Base-by-base conservation (phyloP, 164 flowering plant species). In the Cinnamomum micranthum region DNA sequence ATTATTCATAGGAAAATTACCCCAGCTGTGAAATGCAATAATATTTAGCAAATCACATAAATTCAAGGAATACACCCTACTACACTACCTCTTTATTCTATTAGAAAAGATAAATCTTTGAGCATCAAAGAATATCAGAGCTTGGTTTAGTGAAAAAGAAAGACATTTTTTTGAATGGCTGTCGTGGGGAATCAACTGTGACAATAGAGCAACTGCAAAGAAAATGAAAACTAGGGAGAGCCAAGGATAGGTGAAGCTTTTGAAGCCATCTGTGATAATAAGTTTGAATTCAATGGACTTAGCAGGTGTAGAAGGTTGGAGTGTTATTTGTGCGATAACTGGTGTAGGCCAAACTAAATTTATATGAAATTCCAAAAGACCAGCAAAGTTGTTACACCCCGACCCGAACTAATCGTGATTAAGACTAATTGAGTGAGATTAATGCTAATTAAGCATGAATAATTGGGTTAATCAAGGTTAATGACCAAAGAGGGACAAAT, bases 121-220 rank as follows among this genome's bases (percentile, higher is more conserved):
- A 23, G 93, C 92, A 75, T 91, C 88, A 67, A 89, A 91, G 83
- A 91, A 89, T 50, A 78, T 25, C 22, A 89, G 83, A 20, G 92
- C 90, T 71, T 82, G 84, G 70, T 77, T 80, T 5, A 88, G 28
- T 19, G 95, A 91, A 50, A 81, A 77, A 0, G 85, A 84, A 68
- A 82, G 83, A 76, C 47, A 7, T 41, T 88, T 81, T 68, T 71
- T 80, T 9, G 85, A 75, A 64, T 75, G 9, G 13, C 59, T 76
- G 52, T 77, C 81, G 64, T 50, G 84, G 22, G 86, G 81, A 76
- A 85, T 58, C 66, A 86, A 84, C 13, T 71, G 74, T 1, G 81
- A 11, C 25, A 85, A 62, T 2, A 88, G 74, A 62, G 77, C 58
- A n/a, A 81, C 20, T 2, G 76, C 41, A 1, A 80, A 13, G 63